A percentile compares a stretch with the other conserved stretches of the same genome.
Conservation (phyloP, 768 basidiomycete genomes). For the Arthromyces matolae region DNA sequence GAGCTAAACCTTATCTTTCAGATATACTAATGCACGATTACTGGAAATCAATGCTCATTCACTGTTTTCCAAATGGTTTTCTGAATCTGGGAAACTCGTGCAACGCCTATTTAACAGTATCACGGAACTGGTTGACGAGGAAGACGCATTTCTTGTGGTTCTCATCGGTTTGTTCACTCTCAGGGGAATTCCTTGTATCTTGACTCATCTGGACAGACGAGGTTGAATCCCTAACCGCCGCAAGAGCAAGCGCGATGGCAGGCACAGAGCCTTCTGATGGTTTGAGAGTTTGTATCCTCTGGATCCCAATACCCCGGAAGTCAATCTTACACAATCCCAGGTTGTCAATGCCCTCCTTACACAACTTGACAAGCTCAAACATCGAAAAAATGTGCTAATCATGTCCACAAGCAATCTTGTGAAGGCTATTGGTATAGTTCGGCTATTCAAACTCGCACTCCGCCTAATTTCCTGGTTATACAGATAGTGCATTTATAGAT, state of each 20-base stretch:
- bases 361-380: constrained; percentile 92
- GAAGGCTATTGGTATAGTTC: constrained; percentile 87
- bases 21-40: constrained; percentile 82
- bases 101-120: constrained; percentile 89
- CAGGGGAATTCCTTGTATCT: constrained; percentile 1
- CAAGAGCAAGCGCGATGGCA: constrained; percentile 89
- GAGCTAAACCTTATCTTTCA: constrained; percentile 26
- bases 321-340: constrained; percentile 35
- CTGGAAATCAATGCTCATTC: constrained; percentile 99
- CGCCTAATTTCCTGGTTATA: too few relatives aligned
- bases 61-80: constrained; percentile 98
- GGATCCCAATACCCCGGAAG: background rate
- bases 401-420: constrained; percentile 96
- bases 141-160: constrained; percentile 87
- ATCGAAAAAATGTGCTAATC: constrained; percentile 89
- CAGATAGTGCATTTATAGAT: constrained; percentile 94
- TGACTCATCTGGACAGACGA: constrained; percentile 61
- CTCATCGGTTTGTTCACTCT: constrained; percentile 65
- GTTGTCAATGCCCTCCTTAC: constrained; percentile 97
- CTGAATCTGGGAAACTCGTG: constrained; percentile 96
- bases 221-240: constrained; percentile 93
- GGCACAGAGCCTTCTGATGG: constrained; percentile 97
- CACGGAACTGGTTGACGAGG: constrained; percentile 88
- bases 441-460: too few relatives aligned
- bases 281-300: constrained; percentile 51